A percentile compares a stretch with the other conserved stretches of the same genome.
phyloP scores from a whole-genome alignment of 257 asterid species.

The Lantana camara region DNA sequence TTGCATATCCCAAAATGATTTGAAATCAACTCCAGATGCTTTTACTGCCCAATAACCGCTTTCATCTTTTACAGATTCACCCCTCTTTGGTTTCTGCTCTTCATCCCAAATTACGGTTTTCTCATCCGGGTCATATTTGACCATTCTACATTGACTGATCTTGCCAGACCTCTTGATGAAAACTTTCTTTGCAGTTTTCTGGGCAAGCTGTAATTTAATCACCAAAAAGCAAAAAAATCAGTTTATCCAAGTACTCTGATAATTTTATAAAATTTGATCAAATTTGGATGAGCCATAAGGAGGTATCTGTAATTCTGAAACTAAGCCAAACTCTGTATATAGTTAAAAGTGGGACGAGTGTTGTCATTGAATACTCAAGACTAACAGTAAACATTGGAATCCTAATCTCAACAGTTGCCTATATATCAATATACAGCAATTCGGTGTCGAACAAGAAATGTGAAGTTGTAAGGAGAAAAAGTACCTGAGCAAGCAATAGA shows the following conservation, averaged over 20 bases:
- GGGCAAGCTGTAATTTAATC: slow-evolving; percentile 63
- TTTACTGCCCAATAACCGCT: slow-evolving; percentile 78
- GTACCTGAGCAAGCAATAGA: slow-evolving; percentile 86
- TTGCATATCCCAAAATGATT: slow-evolving; percentile 74
- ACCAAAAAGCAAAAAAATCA: neutral
- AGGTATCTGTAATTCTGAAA: too few species aligned
- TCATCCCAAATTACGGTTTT: slow-evolving; percentile 82
- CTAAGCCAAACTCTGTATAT: too few species aligned
- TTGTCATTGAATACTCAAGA: neutral
- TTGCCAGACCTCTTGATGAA: slow-evolving; percentile 66
- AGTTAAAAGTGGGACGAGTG: too few species aligned
- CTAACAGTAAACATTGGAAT: neutral
- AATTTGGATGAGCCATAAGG: too few species aligned
- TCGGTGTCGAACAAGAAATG: neutral
- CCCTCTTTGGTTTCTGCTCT: slow-evolving; percentile 40
- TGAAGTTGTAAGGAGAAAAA: neutral
- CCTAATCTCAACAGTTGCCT: neutral
- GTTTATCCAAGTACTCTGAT: neutral
- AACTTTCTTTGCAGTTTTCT: slow-evolving; percentile 77
- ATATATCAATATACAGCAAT: neutral
- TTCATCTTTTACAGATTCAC: slow-evolving; percentile 35
- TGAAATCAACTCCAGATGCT: slow-evolving; percentile 80
- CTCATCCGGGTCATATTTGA: slow-evolving; percentile 76
- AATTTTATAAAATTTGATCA: too few species aligned
- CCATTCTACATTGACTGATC: slow-evolving; percentile 75